Evolutionary conservation across 2,329 filamentous ascomycete species (phyloP), one percentile per base, ranked within the genome.

Genomic region (Knufia fluminis): DNA sequence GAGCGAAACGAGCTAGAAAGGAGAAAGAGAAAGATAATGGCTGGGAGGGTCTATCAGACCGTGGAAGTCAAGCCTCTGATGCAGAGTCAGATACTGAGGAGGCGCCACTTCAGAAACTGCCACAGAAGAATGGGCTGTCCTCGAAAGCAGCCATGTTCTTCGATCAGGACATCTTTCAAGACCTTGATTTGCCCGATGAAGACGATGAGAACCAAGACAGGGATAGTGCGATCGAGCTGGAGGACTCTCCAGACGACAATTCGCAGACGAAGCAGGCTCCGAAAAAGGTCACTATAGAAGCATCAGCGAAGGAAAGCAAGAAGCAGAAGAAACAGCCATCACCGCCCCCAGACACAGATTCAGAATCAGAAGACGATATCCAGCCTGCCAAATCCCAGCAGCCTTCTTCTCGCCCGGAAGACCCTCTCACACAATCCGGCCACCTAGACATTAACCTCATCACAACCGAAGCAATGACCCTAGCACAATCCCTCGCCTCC

Each of bases 401-500:
- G 9, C 33, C 33, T 14, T 20, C 48, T 4, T 17, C 46, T 10
- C 54, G 56, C 2, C 49, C 47, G 12, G 55, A 59, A 52, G 64
- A 73, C 57, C 68, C 68, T 40, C 64, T 66, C 24, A 66, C 64
- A 36, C 61, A 64, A 40, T 68, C 70, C 53, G 66, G 66, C 4
- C 64, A 72, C 48, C 66, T 73, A 76, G 90, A 96, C 64, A 94
- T 98, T 68, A 89, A 97, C 65, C 97, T 98, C 61, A 94, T 97
- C 62, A 98, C 92, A n/a, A 92, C 89, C 3, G 92, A 98, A 73
- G 92, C 94, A 56, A 98, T 98, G 92, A 94, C 91, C 0, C 77
- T 98, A 14, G 94, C 92, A 0, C 92, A 97, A 57, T 80, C 88
- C 62, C 82, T 98, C 52, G 92, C 90, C 2, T 88, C 85, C 0